A percentile compares a stretch with the other conserved stretches of the same genome.
Conservation (phyloP, 345 rosid genomes). For the Gossypium longicalyx region DNA sequence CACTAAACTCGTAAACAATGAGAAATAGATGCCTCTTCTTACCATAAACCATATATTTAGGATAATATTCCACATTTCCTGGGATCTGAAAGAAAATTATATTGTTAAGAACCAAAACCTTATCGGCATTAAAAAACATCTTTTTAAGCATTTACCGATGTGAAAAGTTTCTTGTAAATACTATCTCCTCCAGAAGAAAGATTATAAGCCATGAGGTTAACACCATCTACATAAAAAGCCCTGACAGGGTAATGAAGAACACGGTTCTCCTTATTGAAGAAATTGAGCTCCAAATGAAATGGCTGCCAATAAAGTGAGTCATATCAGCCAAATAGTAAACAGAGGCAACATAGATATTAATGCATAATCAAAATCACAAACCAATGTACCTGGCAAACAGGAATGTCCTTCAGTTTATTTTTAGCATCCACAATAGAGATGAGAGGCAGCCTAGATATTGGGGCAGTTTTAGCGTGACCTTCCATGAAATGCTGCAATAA, state of each 20-base stretch:
- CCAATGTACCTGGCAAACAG: conserved; percentile 74
- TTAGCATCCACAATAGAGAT: conserved; percentile 63
- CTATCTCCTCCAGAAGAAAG: conserved; percentile 80
- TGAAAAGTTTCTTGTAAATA: conserved; percentile 78
- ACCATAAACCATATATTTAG: conserved; percentile 67
- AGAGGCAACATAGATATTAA: conserved; percentile 15
- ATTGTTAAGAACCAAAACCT: conserved; percentile 9
- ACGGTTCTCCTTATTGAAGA: conserved; percentile 87
- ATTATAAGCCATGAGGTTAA: conserved; percentile 83
- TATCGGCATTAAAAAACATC: conserved; percentile 4
- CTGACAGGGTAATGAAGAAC: conserved; percentile 96
- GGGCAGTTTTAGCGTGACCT: conserved; percentile 91
- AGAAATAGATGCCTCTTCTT: conserved; percentile 74
- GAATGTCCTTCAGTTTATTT: conserved; percentile 78
- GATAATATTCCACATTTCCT: conserved; percentile 70
- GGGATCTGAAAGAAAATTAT: conserved; percentile 60
- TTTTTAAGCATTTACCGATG: conserved; percentile 51
- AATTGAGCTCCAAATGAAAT: conserved; percentile 94
- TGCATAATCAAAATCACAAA: conserved; percentile 14
- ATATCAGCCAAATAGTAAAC: conserved; percentile 27
- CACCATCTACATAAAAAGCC: conserved; percentile 84
- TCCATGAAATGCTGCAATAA: conserved; percentile 90
- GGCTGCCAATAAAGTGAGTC: conserved; percentile 58
- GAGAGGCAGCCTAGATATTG: conserved; percentile 88
- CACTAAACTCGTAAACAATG: conserved; percentile 79